phyloP scores from a whole-genome alignment of 176 grass and related monocot genomes.

The Melocanna baccifera region DNA sequence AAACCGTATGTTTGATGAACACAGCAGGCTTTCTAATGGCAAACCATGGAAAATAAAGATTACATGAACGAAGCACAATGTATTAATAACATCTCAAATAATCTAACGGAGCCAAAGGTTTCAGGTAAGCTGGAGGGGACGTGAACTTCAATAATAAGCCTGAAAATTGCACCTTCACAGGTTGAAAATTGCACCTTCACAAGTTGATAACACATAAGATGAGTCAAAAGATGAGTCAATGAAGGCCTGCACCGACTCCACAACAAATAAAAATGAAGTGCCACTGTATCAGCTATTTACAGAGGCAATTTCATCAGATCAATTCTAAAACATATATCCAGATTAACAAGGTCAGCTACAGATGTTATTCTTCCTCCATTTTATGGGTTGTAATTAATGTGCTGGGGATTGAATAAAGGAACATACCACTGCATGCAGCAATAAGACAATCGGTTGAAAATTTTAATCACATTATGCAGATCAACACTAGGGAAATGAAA shows the following conservation, averaged over 20 bases:
- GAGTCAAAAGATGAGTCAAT: not conserved
- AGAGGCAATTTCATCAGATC: constrained; percentile 11
- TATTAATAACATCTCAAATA: not conserved
- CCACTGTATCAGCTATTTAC: not conserved
- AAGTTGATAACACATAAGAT: not conserved
- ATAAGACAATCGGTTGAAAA: not conserved
- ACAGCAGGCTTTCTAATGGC: not conserved
- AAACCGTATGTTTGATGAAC: not conserved
- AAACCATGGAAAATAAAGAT: not conserved
- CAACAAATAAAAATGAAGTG: not conserved
- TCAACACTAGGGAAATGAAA: not conserved
- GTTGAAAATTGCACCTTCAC: not conserved
- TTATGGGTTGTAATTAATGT: not conserved
- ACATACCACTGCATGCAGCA: not conserved
- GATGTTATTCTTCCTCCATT: not conserved
- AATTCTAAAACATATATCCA: constrained; percentile 19
- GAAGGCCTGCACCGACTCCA: not conserved
- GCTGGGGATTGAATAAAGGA: not conserved
- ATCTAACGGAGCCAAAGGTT: not conserved
- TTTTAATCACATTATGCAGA: not conserved
- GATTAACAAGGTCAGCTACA: not conserved
- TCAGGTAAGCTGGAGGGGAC: not conserved
- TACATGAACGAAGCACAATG: not conserved
- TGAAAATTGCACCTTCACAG: not conserved
- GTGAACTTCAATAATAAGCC: not conserved